phyloP scores from a whole-genome alignment of 2,329 filamentous ascomycete species.

The Aspergillus japonicus region DNA sequence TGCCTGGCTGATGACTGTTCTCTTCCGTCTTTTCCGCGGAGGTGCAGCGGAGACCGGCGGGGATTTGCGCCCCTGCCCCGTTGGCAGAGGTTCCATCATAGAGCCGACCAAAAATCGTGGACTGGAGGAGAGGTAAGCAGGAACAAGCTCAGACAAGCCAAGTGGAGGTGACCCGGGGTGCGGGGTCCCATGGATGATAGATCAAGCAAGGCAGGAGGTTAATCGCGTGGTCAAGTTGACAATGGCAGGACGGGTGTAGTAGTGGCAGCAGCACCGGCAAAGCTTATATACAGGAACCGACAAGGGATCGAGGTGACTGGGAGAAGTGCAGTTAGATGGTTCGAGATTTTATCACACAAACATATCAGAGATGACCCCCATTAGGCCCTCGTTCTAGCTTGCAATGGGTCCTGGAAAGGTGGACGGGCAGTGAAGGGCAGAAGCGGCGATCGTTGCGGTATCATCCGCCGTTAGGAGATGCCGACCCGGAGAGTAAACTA shows the following conservation, averaged over 20 bases:
- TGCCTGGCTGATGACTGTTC: conserved; percentile 83
- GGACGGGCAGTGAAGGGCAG: conserved; percentile 8
- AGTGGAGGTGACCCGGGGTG: conserved; percentile 20
- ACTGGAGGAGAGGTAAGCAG: background rate
- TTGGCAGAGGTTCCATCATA: conserved; percentile 23
- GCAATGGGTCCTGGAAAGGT: background rate
- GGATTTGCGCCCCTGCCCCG: conserved; percentile 28
- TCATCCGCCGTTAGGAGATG: conserved; percentile 10
- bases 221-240: background rate
- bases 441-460: conserved; percentile 15
- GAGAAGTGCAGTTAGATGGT: background rate
- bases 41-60: conserved; percentile 24
- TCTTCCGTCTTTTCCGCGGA: conserved; percentile 72
- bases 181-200: conserved; percentile 20
- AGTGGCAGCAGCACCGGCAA: too few species aligned
- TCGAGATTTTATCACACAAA: background rate
- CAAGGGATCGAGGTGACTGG: too few species aligned
- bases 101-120: background rate
- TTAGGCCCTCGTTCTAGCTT: conserved; percentile 2
- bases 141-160: conserved; percentile 2
- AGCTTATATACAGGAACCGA: background rate
- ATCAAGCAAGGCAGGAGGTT: background rate
- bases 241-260: too few species aligned
- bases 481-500: conserved; percentile 1
- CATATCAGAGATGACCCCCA: background rate